Evolutionary conservation across 192 early-diverging fungal genomes (phyloP).

Genomic region (Coemansia interrupta): DNA sequence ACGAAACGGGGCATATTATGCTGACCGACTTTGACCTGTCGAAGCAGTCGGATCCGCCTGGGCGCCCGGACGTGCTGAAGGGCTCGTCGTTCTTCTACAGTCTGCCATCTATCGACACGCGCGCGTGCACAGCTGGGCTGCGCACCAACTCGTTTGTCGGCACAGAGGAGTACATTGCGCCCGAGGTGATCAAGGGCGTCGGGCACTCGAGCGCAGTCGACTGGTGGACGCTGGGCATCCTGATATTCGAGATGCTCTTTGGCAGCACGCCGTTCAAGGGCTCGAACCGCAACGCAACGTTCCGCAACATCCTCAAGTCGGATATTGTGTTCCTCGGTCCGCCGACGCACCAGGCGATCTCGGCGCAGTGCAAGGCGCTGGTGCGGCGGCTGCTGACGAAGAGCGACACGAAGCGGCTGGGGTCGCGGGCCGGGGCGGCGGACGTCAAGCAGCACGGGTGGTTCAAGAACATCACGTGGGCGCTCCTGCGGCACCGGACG

Average conservation of each 20-base stretch:
- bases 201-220: conserved; percentile 94
- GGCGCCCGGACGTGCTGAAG: conserved; percentile 67
- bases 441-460: conserved; percentile 91
- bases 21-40: conserved; percentile 97
- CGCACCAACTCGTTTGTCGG: conserved; percentile 98
- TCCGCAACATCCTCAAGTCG: conserved; percentile 78
- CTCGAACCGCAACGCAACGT: conserved; percentile 79
- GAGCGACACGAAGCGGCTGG: conserved; percentile 84
- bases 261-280: conserved; percentile 98
- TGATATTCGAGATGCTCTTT: conserved; percentile 98
- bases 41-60: conserved; percentile 83
- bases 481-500: conserved; percentile 74
- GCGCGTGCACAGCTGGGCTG: conserved; percentile 77
- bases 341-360: conserved; percentile 54
- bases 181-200: conserved; percentile 93
- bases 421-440: conserved; percentile 81
- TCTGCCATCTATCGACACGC: conserved; percentile 80
- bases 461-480: conserved; percentile 92
- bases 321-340: conserved; percentile 71
- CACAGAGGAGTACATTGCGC: conserved; percentile 99
- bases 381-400: conserved; percentile 84
- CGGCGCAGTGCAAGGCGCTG: conserved; percentile 62
- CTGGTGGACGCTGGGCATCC: conserved; percentile 98
- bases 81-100: conserved; percentile 56
- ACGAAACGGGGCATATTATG: conserved; percentile 97